Evolutionary conservation across 1,284 basidiomycete species (phyloP), one percentile per base, ranked within the genome.

Genomic region (Prillingera fragicola): DNA sequence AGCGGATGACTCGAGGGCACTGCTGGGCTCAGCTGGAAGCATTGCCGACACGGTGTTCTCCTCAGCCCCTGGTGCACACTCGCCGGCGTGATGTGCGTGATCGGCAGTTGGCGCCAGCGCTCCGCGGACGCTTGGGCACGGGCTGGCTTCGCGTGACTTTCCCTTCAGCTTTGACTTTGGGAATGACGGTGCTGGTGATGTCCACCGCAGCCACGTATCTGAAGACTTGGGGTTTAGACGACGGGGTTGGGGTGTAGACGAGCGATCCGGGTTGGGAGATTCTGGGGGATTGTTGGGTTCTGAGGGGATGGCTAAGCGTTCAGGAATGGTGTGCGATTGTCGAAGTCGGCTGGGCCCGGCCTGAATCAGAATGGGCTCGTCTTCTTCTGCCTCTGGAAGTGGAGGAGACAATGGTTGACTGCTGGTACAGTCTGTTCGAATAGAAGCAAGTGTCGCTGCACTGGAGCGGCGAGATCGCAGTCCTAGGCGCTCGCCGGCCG

Each of bases 171-270:
- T 61, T n/a, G 15, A 25, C 42, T 26, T 56, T 5, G 65, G 63
- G 28, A 66, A 67, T 3, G 60, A 48, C 6, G 62, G 59, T 1
- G 62, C 45, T 4, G 60, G 59, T 7, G 55, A 54, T 33, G 59
- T 60, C 67, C 67, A 69, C 17, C 61, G 49, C 13, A 65, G 35
- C 67, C 67, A 69, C 22, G 60, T 59, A 6, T 42, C 56, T 0
- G 60, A 63, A 6, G 41, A 15, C 48, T 69, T 69, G 12, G 65
- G 62, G 33, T 67, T 66, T 12, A 67, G 46, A 8, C 42, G 41
- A n/a, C 49, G 43, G 28, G n/a, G n/a, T 5, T 29, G 31, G 8
- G 36, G 45, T 7, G 40, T 39, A 14, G 33, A 35, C 5, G 41
- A 17, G 12, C 32, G n/a, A n/a, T n/a, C 32, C 2, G 17, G 13